Conservation (phyloP, 768 basidiomycete species). For the Boletales sp. region DNA sequence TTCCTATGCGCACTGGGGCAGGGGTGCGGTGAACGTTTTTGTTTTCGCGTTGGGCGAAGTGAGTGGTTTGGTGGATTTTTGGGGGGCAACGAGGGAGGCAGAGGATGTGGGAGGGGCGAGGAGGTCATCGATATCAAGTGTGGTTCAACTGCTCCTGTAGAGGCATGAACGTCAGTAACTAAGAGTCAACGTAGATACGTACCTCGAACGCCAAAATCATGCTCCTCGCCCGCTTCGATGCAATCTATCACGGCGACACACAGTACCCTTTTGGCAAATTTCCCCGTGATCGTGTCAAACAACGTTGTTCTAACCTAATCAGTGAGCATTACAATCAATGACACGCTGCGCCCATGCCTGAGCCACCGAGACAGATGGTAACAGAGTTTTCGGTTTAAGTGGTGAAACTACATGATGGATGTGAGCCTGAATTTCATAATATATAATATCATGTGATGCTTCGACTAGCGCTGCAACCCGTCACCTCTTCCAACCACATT, state of each 20-base stretch:
- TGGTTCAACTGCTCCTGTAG: slow-evolving; percentile 32
- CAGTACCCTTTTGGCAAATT: too few relatives aligned
- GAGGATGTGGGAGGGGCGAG: slow-evolving; percentile 67
- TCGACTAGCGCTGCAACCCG: too few relatives aligned
- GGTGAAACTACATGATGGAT: too few relatives aligned
- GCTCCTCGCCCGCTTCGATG: slow-evolving; percentile 76
- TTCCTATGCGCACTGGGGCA: slow-evolving; percentile 85
- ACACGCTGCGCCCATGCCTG: too few relatives aligned
- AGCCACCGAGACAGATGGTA: too few relatives aligned
- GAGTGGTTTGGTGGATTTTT: slow-evolving; percentile 66
- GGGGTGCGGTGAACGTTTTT: slow-evolving; percentile 70
- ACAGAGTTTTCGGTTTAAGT: too few relatives aligned
- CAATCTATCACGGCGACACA: slow-evolving; percentile 51
- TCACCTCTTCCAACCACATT: too few relatives aligned
- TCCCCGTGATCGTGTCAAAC: too few relatives aligned
- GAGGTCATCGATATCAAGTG: slow-evolving; percentile 68
- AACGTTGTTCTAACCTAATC: too few relatives aligned
- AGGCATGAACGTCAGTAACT: not conserved
- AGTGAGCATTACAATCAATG: too few relatives aligned
- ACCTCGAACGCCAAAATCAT: slow-evolving; percentile 72
- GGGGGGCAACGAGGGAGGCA: slow-evolving; percentile 60
- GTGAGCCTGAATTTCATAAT: too few relatives aligned
- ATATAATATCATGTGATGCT: too few relatives aligned
- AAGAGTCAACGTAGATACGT: not conserved
- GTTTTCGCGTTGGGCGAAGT: slow-evolving; percentile 51